Conservation (phyloP, 768 basidiomycete genomes). For the Amanita polypyramis region DNA sequence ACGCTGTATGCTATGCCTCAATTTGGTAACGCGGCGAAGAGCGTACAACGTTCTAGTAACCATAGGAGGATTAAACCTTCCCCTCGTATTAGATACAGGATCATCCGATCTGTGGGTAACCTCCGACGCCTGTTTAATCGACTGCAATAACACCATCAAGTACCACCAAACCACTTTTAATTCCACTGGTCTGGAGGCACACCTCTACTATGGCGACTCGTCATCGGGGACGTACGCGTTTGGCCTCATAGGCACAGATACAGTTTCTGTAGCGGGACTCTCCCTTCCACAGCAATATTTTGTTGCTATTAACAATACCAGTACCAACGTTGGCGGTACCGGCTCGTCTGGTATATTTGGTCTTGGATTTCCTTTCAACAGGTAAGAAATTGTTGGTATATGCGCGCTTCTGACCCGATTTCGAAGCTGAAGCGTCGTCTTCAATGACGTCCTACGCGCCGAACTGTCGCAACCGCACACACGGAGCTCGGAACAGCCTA, state of each 20-base stretch:
- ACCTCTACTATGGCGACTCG: constrained; percentile 63
- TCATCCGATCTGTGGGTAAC: constrained; percentile 73
- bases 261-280: constrained; percentile 43
- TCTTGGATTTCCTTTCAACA: constrained; percentile 64
- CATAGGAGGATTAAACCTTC: constrained; percentile 39
- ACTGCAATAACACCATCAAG: constrained; percentile 26
- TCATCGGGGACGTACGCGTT: constrained; percentile 55
- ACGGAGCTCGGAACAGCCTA: background rate
- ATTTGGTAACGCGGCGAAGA: constrained; percentile 13
- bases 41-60: constrained; percentile 53
- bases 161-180: constrained; percentile 45
- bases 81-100: constrained; percentile 69
- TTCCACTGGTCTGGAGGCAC: constrained; percentile 32
- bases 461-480: too few relatives aligned
- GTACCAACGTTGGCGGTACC: constrained; percentile 47
- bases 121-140: constrained; percentile 43
- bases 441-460: background rate
- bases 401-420: background rate
- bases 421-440: background rate
- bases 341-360: constrained; percentile 63
- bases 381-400: constrained; percentile 26
- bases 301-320: constrained; percentile 58
- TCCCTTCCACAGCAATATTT: constrained; percentile 43
- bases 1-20: background rate
- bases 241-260: constrained; percentile 54